Evolutionary conservation across 2,329 filamentous ascomycete genomes (phyloP).

Genomic region (Calonectria hawksworthii): DNA sequence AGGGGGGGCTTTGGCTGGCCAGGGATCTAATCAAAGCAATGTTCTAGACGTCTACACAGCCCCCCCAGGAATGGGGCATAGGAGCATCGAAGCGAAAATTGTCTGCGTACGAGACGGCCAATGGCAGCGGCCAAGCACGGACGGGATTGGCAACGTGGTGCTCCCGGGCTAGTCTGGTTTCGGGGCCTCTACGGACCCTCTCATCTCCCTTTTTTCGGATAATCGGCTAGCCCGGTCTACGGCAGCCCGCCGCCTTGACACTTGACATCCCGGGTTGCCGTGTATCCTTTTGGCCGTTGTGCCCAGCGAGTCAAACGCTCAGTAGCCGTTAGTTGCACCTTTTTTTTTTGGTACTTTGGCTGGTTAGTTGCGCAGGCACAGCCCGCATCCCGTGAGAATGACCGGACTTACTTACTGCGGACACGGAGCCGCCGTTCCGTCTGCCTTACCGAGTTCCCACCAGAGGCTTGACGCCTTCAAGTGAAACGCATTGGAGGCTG

Average conservation of each 20-base stretch:
- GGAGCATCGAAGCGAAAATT: neutral
- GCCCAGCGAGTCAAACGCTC: neutral
- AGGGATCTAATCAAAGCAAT: neutral
- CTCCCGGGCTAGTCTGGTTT: neutral
- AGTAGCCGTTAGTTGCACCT: neutral
- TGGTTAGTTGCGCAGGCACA: neutral
- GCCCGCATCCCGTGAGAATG: neutral
- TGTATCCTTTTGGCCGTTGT: neutral
- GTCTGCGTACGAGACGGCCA: neutral
- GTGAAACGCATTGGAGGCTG: too few relatives aligned
- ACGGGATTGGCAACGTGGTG: neutral
- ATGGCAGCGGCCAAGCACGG: neutral
- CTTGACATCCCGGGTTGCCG: neutral
- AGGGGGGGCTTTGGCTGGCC: neutral
- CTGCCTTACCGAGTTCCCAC: neutral
- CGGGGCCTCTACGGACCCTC: neutral
- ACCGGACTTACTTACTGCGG: too few relatives aligned
- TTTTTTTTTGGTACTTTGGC: neutral
- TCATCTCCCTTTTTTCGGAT: slow-evolving; percentile 13
- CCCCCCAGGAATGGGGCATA: neutral
- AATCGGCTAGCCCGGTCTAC: slow-evolving; percentile 5
- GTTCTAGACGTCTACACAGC: neutral
- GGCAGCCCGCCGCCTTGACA: neutral
- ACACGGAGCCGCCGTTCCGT: too few relatives aligned
- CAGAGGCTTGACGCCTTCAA: neutral